These are phyloP conservation scores for Chaetomiaceae sp. DNA, from an alignment of 2,329 filamentous ascomycete species.

Conservation along the genomic window DNA sequence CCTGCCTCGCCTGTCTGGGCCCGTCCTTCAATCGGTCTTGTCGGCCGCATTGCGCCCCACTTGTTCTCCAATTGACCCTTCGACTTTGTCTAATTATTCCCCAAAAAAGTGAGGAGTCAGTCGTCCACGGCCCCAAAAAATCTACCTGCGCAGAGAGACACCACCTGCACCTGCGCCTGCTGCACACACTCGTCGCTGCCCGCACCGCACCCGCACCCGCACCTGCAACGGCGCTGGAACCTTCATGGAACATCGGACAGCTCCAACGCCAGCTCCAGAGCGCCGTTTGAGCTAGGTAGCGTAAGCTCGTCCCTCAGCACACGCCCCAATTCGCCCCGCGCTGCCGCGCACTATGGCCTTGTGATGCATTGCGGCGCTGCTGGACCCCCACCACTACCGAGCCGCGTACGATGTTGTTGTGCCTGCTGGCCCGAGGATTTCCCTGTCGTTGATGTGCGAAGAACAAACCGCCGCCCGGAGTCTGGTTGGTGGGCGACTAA, in stretches of 20 bases:
- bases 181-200: constrained; percentile 3
- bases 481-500: constrained; percentile 24
- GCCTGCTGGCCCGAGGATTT: constrained; percentile 19
- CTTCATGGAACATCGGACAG: constrained; percentile 10
- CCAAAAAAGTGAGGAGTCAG: constrained; percentile 12
- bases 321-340: constrained; percentile 14
- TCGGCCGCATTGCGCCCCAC: no score
- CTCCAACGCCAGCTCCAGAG: constrained; percentile 10
- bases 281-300: constrained; percentile 1
- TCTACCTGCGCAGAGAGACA: no score
- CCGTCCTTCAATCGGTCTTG: no score
- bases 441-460: constrained; percentile 27
- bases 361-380: constrained; percentile 26
- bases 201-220: no score
- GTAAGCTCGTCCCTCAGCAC: not conserved
- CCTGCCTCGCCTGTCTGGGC: constrained; percentile 1
- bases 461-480: constrained; percentile 14
- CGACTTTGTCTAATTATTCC: constrained; percentile 15
- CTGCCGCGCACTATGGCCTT: constrained; percentile 24
- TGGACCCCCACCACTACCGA: constrained; percentile 5
- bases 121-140: constrained; percentile 17
- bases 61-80: constrained; percentile 25
- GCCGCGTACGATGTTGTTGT: constrained; percentile 26
- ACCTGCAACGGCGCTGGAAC: constrained; percentile 1
- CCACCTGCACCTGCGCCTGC: no score